Percentiles rank a stretch among this genome's conserved stretches.
Conservation (phyloP, 2,329 filamentous ascomycete species). For the Cladosporium oxysporum region DNA sequence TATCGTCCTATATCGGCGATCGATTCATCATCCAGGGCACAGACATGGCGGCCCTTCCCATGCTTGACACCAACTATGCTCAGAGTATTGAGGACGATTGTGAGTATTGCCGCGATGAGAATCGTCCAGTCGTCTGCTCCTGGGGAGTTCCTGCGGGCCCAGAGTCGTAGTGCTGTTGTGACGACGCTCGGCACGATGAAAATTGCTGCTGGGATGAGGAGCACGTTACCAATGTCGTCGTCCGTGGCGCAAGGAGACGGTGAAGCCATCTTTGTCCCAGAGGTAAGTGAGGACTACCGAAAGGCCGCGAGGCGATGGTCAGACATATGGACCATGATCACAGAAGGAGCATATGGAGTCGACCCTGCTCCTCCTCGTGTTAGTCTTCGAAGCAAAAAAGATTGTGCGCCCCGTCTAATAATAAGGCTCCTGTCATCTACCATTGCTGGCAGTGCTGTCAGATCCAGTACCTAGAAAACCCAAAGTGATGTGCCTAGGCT, state of each 20-base stretch:
- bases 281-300: background rate
- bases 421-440: background rate
- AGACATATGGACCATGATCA: background rate
- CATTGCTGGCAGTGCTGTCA: background rate
- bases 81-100: constrained; percentile 37
- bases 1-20: constrained; percentile 41
- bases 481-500: background rate
- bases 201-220: constrained; percentile 3
- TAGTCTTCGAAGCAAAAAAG: background rate
- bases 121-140: constrained; percentile 42
- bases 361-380: background rate
- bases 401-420: background rate
- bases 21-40: constrained; percentile 37
- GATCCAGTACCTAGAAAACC: background rate
- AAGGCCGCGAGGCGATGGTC: background rate
- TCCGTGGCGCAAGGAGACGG: background rate
- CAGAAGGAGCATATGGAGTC: background rate
- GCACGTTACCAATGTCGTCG: constrained; percentile 7
- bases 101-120: constrained; percentile 33
- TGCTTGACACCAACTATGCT: constrained; percentile 39
- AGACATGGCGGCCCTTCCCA: constrained; percentile 46
- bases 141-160: constrained; percentile 6
- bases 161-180: constrained; percentile 12
- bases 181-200: background rate
- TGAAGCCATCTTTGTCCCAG: background rate